Conservation (phyloP, 176 grass and related monocot genomes). For the Lolium perenne region DNA sequence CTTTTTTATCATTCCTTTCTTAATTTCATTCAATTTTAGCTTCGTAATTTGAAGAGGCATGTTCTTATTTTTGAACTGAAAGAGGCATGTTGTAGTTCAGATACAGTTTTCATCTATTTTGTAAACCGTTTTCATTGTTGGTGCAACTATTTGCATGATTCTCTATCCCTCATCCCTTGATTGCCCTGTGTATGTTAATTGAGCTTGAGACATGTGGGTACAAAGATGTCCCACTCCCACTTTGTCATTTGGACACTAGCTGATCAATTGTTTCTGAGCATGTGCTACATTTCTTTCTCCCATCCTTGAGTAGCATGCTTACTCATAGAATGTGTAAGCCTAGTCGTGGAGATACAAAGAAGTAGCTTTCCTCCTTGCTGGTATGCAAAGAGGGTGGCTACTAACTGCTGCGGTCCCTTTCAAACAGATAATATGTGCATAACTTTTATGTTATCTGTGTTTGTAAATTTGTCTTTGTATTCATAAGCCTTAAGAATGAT, state of each 20-base stretch:
- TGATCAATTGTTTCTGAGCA: constrained; percentile 2
- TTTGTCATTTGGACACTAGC: constrained; percentile 11
- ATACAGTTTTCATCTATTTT: constrained; percentile 30
- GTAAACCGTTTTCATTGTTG: neutral
- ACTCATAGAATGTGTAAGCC: constrained; percentile 15
- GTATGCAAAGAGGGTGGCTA: constrained; percentile 27
- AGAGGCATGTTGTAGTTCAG: constrained; percentile 22
- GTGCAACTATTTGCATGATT: neutral
- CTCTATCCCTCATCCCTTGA: constrained; percentile 5
- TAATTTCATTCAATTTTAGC: constrained; percentile 22
- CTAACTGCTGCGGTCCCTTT: neutral
- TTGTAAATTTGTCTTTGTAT: constrained; percentile 11
- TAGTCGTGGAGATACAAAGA: neutral
- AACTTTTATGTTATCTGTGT: neutral
- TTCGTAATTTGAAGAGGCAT: constrained; percentile 31
- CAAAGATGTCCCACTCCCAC: neutral
- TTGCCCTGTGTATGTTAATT: constrained; percentile 16
- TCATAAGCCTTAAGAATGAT: constrained; percentile 21
- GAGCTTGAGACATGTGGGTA: neutral
- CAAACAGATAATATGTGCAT: neutral
- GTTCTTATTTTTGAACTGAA: constrained; percentile 3
- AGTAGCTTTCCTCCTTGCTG: neutral
- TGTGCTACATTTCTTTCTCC: neutral
- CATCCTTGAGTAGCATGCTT: neutral
- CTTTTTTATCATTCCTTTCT: neutral